Conservation (phyloP, 2,329 filamentous ascomycete genomes). For the Pyricularia pennisetigena region DNA sequence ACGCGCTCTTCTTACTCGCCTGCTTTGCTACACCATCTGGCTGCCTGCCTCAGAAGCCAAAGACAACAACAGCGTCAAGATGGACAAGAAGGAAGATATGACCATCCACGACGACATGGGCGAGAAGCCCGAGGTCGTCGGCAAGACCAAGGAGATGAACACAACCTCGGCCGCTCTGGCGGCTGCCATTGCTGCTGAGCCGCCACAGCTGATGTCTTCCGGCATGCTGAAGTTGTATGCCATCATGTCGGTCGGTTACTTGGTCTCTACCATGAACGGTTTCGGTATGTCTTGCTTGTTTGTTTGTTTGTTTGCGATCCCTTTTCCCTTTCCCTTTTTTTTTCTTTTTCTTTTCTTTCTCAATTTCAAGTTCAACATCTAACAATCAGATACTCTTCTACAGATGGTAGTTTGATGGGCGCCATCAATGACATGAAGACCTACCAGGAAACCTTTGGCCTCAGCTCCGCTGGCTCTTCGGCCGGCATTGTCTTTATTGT, state of each 20-base stretch:
- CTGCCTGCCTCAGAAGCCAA: neutral
- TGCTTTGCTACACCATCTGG: neutral
- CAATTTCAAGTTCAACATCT: slow-evolving; percentile 1
- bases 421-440: slow-evolving; percentile 41
- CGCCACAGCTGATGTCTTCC: slow-evolving; percentile 21
- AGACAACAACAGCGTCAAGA: neutral
- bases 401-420: slow-evolving; percentile 42
- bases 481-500: slow-evolving; percentile 37
- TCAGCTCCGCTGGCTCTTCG: slow-evolving; percentile 34
- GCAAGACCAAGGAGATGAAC: slow-evolving; percentile 19
- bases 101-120: slow-evolving; percentile 3
- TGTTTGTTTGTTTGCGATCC: too few relatives aligned
- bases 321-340: too few relatives aligned
- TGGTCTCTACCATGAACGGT: slow-evolving; percentile 43
- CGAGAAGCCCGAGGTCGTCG: slow-evolving; percentile 16
- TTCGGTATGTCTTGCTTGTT: slow-evolving; percentile 26
- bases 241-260: slow-evolving; percentile 28
- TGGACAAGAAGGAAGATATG: slow-evolving; percentile 1
- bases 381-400: neutral
- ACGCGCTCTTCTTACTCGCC: neutral
- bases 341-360: neutral
- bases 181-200: slow-evolving; percentile 22
- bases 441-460: slow-evolving; percentile 37
- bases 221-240: slow-evolving; percentile 25
- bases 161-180: slow-evolving; percentile 24